These are phyloP conservation scores for Termitomyces eurrhizus DNA, from an alignment of 768 basidiomycete species.

Conservation along the genomic window DNA sequence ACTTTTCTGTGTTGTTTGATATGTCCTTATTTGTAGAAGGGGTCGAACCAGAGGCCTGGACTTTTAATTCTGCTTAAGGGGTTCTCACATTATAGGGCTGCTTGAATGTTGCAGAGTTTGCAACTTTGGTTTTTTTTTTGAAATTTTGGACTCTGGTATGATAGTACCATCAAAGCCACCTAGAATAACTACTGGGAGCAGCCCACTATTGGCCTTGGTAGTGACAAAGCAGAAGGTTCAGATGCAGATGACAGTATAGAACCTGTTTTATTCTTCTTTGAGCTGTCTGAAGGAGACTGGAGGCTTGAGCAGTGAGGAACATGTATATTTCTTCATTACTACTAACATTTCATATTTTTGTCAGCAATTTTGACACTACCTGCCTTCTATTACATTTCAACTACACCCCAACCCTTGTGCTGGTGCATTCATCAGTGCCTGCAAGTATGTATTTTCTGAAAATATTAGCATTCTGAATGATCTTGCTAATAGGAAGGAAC, in stretches of 20 bases:
- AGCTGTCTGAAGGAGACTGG: too few relatives aligned
- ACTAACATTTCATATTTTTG: too few relatives aligned
- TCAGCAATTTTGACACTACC: too few relatives aligned
- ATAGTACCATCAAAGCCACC: slow-evolving; percentile 36
- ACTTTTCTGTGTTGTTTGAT: background rate
- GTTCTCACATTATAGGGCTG: background rate
- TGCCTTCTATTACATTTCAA: too few relatives aligned
- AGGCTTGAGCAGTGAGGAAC: too few relatives aligned
- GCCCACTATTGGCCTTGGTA: slow-evolving; percentile 15
- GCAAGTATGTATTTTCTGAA: too few relatives aligned
- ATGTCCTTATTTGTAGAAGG: background rate
- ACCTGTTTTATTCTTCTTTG: slow-evolving; percentile 20
- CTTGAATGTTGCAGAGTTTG: background rate
- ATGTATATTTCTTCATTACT: too few relatives aligned
- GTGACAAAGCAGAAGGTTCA: background rate
- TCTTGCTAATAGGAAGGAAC: too few relatives aligned
- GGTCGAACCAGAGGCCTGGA: slow-evolving; percentile 26
- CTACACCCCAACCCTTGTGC: too few relatives aligned
- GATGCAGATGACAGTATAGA: background rate
- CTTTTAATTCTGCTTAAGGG: slow-evolving; percentile 4
- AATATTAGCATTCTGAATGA: too few relatives aligned
- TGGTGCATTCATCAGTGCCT: too few relatives aligned
- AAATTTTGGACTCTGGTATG: background rate
- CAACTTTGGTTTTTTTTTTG: slow-evolving; percentile 35
- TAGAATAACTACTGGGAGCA: slow-evolving; percentile 38